Conservation (phyloP, 306 rosid genomes). For the Cucurbita pepo region DNA sequence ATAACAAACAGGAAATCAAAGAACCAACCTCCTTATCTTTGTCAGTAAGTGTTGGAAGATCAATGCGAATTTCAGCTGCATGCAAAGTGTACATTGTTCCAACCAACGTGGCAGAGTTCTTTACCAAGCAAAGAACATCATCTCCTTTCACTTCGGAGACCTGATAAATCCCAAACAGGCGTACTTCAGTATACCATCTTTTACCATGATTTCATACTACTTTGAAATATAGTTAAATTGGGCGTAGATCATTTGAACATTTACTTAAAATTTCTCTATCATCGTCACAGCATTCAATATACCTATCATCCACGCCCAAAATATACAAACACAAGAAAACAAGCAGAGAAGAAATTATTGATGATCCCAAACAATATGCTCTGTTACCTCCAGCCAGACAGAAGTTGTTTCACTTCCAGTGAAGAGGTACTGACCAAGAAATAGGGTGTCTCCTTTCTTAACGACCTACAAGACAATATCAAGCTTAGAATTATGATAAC, state of each 20-base stretch:
- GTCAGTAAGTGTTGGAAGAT: constrained; percentile 37
- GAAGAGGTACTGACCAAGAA: constrained; percentile 39
- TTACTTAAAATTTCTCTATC: not conserved
- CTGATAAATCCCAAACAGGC: constrained; percentile 10
- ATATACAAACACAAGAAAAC: not conserved
- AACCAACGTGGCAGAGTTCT: constrained; percentile 33
- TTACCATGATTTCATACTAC: not conserved
- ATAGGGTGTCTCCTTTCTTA: constrained; percentile 30
- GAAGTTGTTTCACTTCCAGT: constrained; percentile 46
- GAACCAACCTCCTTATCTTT: constrained; percentile 33
- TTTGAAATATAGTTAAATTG: not conserved
- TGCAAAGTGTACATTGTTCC: constrained; percentile 38
- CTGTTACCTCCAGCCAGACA: constrained; percentile 33
- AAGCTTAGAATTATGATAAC: not conserved
- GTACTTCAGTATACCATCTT: not conserved
- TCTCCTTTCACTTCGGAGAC: constrained; percentile 30
- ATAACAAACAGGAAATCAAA: not conserved
- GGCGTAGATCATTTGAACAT: not conserved
- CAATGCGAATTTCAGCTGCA: constrained; percentile 33
- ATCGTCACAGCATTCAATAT: not conserved
- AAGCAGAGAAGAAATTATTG: not conserved
- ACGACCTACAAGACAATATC: constrained; percentile 23
- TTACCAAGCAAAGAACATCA: constrained; percentile 33
- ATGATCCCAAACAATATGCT: not conserved
- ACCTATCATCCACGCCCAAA: not conserved